Base-by-base conservation (phyloP, 148 eudicot species). In the Camellia japonica region DNA sequence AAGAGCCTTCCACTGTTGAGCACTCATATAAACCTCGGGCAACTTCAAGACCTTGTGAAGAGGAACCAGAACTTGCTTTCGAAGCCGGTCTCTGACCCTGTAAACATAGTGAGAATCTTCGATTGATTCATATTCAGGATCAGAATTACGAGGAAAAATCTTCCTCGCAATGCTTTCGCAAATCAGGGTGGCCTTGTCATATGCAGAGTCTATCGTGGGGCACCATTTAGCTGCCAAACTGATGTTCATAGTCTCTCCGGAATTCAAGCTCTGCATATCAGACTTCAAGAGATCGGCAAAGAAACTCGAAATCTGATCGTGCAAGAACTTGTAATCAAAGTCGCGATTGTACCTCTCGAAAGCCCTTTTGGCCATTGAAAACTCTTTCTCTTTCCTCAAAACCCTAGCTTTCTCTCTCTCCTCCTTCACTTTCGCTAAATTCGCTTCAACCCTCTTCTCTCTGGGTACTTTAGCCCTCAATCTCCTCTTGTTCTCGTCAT, bases 191-290 rank as follows among this genome's bases (percentile, higher is more conserved):
- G 72, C n/a, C 30, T 1, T 42, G n/a, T 68, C 52, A 42, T 68
- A 68, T 9, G 72, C 30, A 66, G 69, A 68, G 19, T 68, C 72
- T 18, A 68, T 46, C 15, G 72, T 14, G 10, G 72, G 88, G 43
- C 88, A 83, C 88, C 86, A 86, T 58, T 83, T 86, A 7, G 83
- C 82, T n/a, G 85, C 85, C 16, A 85, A 67, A 70, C 83, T 82
- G 42, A 82, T 80, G 30, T 77, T 77, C 18, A 15, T 43, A 8
- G 15, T 8, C 61, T 76, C 42, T 5, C 83, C 83, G 5, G 80
- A 59, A 5, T 51, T 79, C 79, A 82, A 52, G 4, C 5, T 14
- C 73, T 79, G 56, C 9, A 83, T 38, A 47, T 86, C 88, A 1
- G 69, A 74, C 58, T 47, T 81, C 73, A 86, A 65, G 9, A 63